A percentile compares a stretch with the other conserved stretches of the same genome.
Evolutionary conservation across 345 rosid genomes (phyloP).

Genomic region (Hirschfeldia incana): DNA sequence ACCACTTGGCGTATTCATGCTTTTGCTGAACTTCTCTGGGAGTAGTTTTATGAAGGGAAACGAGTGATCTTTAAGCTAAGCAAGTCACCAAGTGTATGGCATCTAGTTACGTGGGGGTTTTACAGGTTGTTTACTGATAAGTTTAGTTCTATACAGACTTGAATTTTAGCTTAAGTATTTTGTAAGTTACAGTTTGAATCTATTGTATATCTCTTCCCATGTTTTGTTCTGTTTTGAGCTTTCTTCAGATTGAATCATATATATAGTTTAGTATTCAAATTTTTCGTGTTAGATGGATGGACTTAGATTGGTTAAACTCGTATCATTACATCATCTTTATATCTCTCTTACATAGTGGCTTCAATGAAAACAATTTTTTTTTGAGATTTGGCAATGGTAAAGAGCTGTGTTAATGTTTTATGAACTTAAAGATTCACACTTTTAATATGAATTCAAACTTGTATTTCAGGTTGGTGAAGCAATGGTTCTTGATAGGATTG

Average conservation of each 20-base stretch:
- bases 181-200: too few species aligned
- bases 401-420: not conserved
- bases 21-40: too few species aligned
- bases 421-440: not conserved
- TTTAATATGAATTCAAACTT: not conserved
- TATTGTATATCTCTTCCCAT: conserved; percentile 7
- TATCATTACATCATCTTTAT: not conserved
- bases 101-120: too few species aligned
- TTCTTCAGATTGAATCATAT: not conserved
- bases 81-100: too few species aligned
- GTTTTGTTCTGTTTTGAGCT: conserved; percentile 11
- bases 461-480: conserved; percentile 27
- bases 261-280: not conserved
- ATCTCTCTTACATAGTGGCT: too few species aligned
- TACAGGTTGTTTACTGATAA: too few species aligned
- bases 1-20: too few species aligned
- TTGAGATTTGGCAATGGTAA: not conserved
- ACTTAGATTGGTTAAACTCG: not conserved
- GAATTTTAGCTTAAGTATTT: too few species aligned
- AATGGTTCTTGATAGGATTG: conserved; percentile 75
- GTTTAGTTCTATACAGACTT: too few species aligned
- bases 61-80: too few species aligned
- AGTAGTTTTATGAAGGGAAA: too few species aligned
- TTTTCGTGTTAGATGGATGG: not conserved
- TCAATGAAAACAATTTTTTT: not conserved